Evolutionary conservation across 2,329 filamentous ascomycete species (phyloP), one percentile per base, ranked within the genome.

Genomic region (Pochonia chlamydosporia): DNA sequence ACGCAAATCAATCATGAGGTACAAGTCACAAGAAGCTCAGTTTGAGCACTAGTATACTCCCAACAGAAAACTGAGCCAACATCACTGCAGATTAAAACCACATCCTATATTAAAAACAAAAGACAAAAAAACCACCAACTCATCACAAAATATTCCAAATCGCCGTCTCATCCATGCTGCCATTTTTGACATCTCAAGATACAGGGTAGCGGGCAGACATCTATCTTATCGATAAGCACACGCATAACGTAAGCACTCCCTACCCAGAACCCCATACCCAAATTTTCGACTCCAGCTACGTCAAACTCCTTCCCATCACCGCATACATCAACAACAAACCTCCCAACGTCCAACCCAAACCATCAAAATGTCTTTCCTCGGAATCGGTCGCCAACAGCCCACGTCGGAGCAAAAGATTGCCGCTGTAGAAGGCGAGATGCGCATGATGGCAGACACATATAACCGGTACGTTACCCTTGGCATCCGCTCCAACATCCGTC

Each of bases 401-500:
- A 87, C 89, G 54, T 96, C 91, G 63, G 91, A 89, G 69, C 88
- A 97, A 78, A 99, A 97, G 81, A 93, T 99, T 68, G 87, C 89
- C 61, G 88, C 89, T 61, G 91, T 95, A 60, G 92, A 99, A 76
- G 86, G 89, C 58, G 95, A 99, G 76, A 89, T 97, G 71, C 93
- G 96, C 73, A 91, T 97, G 78, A 84, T 96, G 59, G 89, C 90
- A 53, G 91, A 96, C 70, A 96, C 97, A 85, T 95, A 96, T 79
- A 92, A 90, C 75, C 88, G 93, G 93, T 97, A 81, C 41, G 40
- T 45, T 21, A 35, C 10, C 23, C 35, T 47, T 35, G 28, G 30
- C 30, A 9, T 5, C 7, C 25, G 11, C 11, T 4, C 28, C 5
- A 7, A 9, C n/a, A 13, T 5, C 30, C 42, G 9, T n/a, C 14